phyloP scores from a whole-genome alignment of 257 asterid species.

The Capsicum rhomboideum region DNA sequence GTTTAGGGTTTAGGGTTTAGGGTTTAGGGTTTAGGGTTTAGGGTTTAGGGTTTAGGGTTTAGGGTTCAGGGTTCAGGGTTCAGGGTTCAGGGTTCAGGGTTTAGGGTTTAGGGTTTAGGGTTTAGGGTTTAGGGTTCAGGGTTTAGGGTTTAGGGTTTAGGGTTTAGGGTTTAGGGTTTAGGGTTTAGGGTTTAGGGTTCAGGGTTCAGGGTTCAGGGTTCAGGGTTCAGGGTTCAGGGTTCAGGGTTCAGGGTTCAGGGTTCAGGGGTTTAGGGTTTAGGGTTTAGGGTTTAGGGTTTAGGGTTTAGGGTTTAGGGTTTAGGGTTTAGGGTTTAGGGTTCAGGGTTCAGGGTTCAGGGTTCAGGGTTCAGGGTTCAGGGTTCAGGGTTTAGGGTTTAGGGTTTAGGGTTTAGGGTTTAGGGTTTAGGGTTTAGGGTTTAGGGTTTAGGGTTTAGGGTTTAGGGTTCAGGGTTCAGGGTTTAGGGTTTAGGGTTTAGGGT shows the following conservation, averaged over 20 bases:
- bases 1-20: too few relatives aligned
- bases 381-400: not conserved
- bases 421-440: conserved; percentile 7
- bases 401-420: conserved; percentile 1
- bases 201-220: conserved; percentile 10
- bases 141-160: too few relatives aligned
- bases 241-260: not conserved
- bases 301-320: not conserved
- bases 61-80: too few relatives aligned
- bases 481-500: not conserved
- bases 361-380: not conserved
- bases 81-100: too few relatives aligned
- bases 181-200: conserved; percentile 6
- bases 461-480: conserved; percentile 13
- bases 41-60: too few relatives aligned
- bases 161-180: too few relatives aligned
- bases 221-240: too few relatives aligned
- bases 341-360: conserved; percentile 7
- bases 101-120: too few relatives aligned
- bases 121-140: too few relatives aligned
- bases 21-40: too few relatives aligned
- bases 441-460: conserved; percentile 1
- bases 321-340: conserved; percentile 2
- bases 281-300: not conserved
- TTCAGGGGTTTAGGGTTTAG: conserved; percentile 4